Conservation (phyloP, 352 stramenopile genomes). For the Pythium phragmitis region DNA sequence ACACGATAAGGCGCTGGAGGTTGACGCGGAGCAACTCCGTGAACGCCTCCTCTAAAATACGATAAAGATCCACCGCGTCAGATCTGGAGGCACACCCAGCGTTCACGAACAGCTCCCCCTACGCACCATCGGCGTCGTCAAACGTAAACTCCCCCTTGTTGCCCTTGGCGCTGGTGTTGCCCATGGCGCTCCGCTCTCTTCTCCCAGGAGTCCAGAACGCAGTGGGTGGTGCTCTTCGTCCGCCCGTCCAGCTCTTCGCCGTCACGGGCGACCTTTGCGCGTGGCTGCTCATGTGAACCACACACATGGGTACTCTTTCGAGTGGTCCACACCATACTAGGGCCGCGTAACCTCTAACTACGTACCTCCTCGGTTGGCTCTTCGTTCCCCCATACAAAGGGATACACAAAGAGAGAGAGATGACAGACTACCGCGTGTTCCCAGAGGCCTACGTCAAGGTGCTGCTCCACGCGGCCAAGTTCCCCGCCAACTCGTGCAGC, state of each 20-base stretch:
- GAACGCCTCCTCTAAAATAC: slow-evolving; percentile 76
- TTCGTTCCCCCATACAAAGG: neutral
- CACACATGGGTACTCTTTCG: slow-evolving; percentile 21
- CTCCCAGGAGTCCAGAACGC: neutral
- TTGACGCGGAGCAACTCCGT: slow-evolving; percentile 88
- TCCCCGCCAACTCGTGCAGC: slow-evolving; percentile 41
- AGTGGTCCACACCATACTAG: slow-evolving; percentile 17
- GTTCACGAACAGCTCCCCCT: neutral
- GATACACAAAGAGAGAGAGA: slow-evolving; percentile 19
- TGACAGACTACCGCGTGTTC: slow-evolving; percentile 68
- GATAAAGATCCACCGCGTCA: neutral
- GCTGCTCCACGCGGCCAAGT: slow-evolving; percentile 68
- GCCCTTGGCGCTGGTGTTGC: slow-evolving; percentile 57
- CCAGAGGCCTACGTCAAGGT: slow-evolving; percentile 73
- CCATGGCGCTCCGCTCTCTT: slow-evolving; percentile 17
- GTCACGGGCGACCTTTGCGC: slow-evolving; percentile 20
- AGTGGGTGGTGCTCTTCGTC: neutral
- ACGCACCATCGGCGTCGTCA: slow-evolving; percentile 61
- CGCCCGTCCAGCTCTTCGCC: neutral
- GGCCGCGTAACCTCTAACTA: neutral
- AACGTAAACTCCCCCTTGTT: slow-evolving; percentile 85
- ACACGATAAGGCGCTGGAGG: slow-evolving; percentile 91
- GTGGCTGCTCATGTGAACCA: slow-evolving; percentile 14
- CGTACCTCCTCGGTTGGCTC: neutral
- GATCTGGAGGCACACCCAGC: neutral